These are phyloP conservation scores for Baorangia bicolor DNA, from an alignment of 768 basidiomycete genomes.

Conservation along the genomic window DNA sequence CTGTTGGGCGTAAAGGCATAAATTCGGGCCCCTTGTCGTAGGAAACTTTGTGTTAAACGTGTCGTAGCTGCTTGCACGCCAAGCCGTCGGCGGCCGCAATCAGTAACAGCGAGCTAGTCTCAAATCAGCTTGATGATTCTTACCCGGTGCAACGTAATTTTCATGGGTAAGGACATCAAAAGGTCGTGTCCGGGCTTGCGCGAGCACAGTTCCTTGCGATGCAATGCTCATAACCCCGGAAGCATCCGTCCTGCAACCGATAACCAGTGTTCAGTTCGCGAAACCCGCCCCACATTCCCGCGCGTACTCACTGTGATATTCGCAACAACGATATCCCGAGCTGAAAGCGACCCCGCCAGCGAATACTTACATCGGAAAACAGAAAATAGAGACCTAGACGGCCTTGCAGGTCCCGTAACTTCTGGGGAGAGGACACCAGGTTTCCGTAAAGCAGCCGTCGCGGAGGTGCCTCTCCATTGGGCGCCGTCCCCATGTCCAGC, in stretches of 20 bases:
- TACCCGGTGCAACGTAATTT: constrained; percentile 79
- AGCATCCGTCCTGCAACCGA: constrained; percentile 44
- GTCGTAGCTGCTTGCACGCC: constrained; percentile 39
- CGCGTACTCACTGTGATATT: constrained; percentile 64
- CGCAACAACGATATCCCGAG: constrained; percentile 72
- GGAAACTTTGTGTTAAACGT: constrained; percentile 55
- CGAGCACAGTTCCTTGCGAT: constrained; percentile 63
- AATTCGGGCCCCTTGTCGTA: constrained; percentile 57
- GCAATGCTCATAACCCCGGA: constrained; percentile 51
- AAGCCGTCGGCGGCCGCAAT: constrained; percentile 13
- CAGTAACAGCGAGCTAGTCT: constrained; percentile 18
- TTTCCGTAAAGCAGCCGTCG: constrained; percentile 79
- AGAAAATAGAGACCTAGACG: constrained; percentile 83
- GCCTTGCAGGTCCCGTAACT: constrained; percentile 77
- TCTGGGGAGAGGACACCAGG: constrained; percentile 78
- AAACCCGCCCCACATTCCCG: constrained; percentile 11
- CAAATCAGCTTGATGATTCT: constrained; percentile 34
- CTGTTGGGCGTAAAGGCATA: constrained; percentile 47
- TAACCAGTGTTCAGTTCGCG: constrained; percentile 15
- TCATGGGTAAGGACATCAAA: constrained; percentile 78
- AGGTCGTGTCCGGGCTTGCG: constrained; percentile 65
- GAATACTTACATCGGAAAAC: constrained; percentile 88
- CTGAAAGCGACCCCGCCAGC: constrained; percentile 72
- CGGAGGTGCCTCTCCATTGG: constrained; percentile 41
- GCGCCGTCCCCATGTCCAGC: constrained; percentile 63